These are phyloP conservation scores for Batrachochytrium dendrobatidis DNA, from an alignment of 371 early-diverging fungal genomes.

Conservation along the genomic window DNA sequence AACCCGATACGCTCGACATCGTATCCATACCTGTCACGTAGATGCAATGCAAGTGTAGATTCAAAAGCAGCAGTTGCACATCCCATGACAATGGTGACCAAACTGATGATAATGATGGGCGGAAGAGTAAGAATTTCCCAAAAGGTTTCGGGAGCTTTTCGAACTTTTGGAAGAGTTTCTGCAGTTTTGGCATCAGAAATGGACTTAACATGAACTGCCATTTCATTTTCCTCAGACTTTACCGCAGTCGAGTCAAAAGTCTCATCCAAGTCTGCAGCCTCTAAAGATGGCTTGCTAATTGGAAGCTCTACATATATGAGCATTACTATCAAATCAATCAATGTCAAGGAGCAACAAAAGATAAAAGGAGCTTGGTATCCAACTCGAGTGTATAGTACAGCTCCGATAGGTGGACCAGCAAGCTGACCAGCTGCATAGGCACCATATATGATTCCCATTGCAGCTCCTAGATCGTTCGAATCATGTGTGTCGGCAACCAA, in stretches of 20 bases:
- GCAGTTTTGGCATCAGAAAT: neutral
- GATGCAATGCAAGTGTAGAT: slow-evolving; percentile 18
- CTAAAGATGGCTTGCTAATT: neutral
- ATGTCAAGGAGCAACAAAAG: slow-evolving; percentile 61
- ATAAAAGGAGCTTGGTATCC: slow-evolving; percentile 65
- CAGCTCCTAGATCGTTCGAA: slow-evolving; percentile 57
- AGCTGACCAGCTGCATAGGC: slow-evolving; percentile 64
- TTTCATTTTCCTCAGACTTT: too few species aligned
- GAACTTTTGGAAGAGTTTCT: neutral
- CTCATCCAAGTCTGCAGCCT: neutral
- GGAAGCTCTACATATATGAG: slow-evolving; percentile 54
- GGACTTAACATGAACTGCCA: neutral
- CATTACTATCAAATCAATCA: slow-evolving; percentile 60
- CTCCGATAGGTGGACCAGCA: slow-evolving; percentile 73
- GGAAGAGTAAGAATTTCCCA: neutral
- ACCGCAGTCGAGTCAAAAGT: neutral
- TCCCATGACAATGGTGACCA: neutral
- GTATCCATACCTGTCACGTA: slow-evolving; percentile 10
- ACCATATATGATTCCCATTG: slow-evolving; percentile 67
- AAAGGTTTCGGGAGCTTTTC: neutral
- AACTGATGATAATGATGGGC: neutral
- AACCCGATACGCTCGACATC: slow-evolving; percentile 38
- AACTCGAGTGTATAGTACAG: slow-evolving; percentile 58
- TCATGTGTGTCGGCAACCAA: slow-evolving; percentile 75
- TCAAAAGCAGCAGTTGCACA: slow-evolving; percentile 7